Evolutionary conservation across 2,329 filamentous ascomycete species (phyloP).

Genomic region (Blastomyces silverae): DNA sequence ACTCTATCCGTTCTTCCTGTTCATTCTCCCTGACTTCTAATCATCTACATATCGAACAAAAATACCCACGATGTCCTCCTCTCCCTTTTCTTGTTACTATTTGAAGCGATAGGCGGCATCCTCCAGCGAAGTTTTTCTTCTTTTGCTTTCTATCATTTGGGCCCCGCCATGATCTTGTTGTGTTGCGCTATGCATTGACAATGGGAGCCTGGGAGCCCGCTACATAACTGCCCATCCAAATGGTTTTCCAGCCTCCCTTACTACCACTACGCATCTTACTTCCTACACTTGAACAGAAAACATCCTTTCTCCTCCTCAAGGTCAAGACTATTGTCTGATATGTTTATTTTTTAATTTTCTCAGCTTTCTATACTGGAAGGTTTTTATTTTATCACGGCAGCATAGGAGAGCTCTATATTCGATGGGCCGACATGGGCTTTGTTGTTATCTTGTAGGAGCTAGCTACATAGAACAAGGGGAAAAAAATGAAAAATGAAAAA

Average conservation of each 20-base stretch:
- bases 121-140: not conserved
- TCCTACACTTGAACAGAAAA: not conserved
- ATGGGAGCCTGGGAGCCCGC: too few species aligned
- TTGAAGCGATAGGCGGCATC: not conserved
- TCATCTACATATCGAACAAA: not conserved
- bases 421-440: too few species aligned
- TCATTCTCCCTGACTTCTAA: too few species aligned
- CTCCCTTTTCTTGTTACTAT: not conserved
- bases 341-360: not conserved
- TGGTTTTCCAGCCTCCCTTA: not conserved
- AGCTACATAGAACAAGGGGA: too few species aligned
- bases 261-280: too few species aligned
- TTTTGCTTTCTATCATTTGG: not conserved
- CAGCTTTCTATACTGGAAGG: not conserved
- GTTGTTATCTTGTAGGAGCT: too few species aligned
- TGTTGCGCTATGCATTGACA: not conserved
- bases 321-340: not conserved
- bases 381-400: not conserved
- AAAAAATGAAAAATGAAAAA: not conserved
- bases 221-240: not conserved
- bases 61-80: not conserved
- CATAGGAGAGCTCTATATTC: too few species aligned
- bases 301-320: not conserved
- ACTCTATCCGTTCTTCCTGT: not conserved
- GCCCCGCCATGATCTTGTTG: not conserved